Base-by-base conservation (phyloP, 768 basidiomycete species). In the Albatrellus ellisii region DNA sequence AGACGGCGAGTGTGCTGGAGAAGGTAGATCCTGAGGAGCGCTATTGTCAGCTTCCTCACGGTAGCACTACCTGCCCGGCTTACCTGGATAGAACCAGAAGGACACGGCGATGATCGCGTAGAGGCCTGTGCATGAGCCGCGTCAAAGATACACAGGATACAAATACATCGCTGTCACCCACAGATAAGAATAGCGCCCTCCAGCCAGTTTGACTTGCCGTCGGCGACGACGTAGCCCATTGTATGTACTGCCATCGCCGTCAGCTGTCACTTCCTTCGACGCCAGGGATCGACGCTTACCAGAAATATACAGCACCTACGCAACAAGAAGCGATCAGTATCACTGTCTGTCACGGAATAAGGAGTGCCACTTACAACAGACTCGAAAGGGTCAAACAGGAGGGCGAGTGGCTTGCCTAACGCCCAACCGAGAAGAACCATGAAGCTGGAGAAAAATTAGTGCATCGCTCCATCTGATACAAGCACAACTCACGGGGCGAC, bases 131-230 rank as follows among this genome's bases (percentile, higher is more conserved):
- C 31, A 43, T 4, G 6, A 20, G 11, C 12, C 20, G 22, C 10
- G 28, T 36, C 3, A 46, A 17, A 29, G 58, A 10, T 6, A 24
- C 20, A 31, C n/a, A 12, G 31, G 34, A 36, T 25, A 18, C 8
- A 24, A 26, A 29, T 32, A 11, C 11, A 1, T 14, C 27, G 15
- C 9, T 21, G 6, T 25, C 10, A 56, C 65, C 36, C 48, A 72
- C 79, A 75, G 43, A 87, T 73, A n/a, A 88, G 67, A 43, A 87
- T 77, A 51, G 77, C 59, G 18, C 87, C 88, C 59, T 94, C 90
- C n/a, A 95, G 67, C 78, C 90, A 95, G 58, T 92, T 94, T 22
- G 80, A 85, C 55, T 77, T 83, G 10, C 89, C 89, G 51, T 95
- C 92, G 37, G 76, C 72, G 4, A 92, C 73, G 17, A 81, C 78